A percentile compares a stretch with the other conserved stretches of the same genome.
Conservation (phyloP, 768 basidiomycete species). For the Phanerochaete sordida region DNA sequence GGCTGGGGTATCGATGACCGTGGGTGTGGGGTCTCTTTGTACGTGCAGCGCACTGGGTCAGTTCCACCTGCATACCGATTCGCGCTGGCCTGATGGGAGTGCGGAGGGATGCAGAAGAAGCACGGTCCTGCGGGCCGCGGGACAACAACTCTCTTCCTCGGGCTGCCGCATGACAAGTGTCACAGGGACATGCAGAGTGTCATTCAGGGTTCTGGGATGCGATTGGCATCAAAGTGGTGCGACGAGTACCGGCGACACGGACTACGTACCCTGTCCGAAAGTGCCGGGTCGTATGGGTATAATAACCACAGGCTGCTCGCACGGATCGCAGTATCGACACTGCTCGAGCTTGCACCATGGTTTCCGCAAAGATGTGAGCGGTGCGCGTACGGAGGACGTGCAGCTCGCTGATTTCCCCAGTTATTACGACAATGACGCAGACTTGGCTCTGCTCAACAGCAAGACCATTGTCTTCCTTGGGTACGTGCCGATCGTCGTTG, state of each 20-base stretch:
- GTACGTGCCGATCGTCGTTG: conserved; percentile 28
- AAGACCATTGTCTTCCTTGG: conserved; percentile 61
- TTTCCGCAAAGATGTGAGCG: conserved; percentile 46
- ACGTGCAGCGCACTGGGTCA: not conserved
- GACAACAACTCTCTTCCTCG: not conserved
- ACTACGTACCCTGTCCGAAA: not conserved
- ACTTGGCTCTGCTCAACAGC: conserved; percentile 40
- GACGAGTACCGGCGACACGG: not conserved
- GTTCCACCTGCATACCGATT: conserved; percentile 2
- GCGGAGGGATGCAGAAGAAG: not conserved
- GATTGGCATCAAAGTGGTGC: not conserved
- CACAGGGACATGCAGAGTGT: conserved; percentile 2
- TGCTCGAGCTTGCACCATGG: conserved; percentile 15
- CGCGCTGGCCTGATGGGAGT: not conserved
- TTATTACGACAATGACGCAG: conserved; percentile 63
- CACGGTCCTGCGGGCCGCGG: conserved; percentile 6
- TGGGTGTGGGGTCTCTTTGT: not conserved
- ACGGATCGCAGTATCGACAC: not conserved
- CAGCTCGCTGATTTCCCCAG: conserved; percentile 23
- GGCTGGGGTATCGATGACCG: not conserved
- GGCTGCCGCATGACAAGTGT: not conserved
- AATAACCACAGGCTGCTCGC: not conserved
- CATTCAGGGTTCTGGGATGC: not conserved
- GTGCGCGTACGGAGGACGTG: not conserved
- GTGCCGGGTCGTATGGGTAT: not conserved